phyloP scores from a whole-genome alignment of 2,329 filamentous ascomycete genomes.

The Xylaria sp. region DNA sequence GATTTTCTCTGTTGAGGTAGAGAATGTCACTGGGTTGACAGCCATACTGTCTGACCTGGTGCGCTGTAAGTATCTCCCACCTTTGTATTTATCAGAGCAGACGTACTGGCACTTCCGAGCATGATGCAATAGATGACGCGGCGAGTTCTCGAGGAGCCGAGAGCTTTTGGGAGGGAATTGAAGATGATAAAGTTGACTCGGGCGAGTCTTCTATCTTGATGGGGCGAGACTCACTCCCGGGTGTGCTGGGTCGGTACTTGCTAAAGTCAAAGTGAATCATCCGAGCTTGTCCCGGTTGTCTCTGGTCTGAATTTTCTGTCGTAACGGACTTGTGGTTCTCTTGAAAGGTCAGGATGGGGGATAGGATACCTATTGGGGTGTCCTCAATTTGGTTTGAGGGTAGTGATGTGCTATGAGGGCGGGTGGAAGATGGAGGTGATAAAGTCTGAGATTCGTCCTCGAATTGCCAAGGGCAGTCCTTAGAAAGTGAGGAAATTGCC shows the following conservation, averaged over 20 bases:
- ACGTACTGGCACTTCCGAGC: conserved; percentile 8
- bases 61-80: conserved; percentile 1
- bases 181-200: not conserved
- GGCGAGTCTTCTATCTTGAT: conserved; percentile 34
- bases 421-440: not conserved
- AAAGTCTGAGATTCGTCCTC: not conserved
- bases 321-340: not conserved
- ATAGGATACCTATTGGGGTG: not conserved
- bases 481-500: not conserved
- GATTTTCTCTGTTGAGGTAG: not conserved
- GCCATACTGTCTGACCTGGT: not conserved
- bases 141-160: not conserved
- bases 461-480: not conserved
- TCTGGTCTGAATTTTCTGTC: not conserved
- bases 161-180: not conserved
- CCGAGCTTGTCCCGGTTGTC: not conserved
- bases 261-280: conserved; percentile 19
- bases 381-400: not conserved
- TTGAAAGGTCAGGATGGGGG: not conserved
- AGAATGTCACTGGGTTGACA: not conserved
- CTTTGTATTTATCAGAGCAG: not conserved
- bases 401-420: not conserved
- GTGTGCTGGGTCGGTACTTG: conserved; percentile 16
- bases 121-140: too few relatives aligned
- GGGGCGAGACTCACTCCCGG: conserved; percentile 17